phyloP scores from a whole-genome alignment of 345 rosid species.

The Noccaea caerulescens region DNA sequence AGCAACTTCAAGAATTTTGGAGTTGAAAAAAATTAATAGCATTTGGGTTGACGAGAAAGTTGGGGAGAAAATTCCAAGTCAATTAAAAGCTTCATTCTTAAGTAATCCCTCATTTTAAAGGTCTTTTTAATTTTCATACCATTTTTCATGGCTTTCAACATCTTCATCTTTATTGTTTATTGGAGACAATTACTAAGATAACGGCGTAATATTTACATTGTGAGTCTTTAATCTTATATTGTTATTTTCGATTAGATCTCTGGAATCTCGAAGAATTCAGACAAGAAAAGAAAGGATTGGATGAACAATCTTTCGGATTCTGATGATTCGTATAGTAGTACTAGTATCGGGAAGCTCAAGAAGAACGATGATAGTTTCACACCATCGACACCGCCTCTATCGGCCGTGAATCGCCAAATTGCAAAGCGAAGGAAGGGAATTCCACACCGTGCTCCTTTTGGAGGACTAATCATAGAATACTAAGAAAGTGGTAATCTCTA shows the following conservation, averaged over 20 bases:
- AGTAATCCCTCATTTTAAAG: constrained; percentile 25
- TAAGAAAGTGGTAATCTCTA: constrained; percentile 45
- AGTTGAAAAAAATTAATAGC: constrained; percentile 18
- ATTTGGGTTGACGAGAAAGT: constrained; percentile 45
- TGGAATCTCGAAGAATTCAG: constrained; percentile 63
- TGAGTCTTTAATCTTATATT: background rate
- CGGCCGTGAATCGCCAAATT: constrained; percentile 51
- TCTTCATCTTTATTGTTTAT: constrained; percentile 19
- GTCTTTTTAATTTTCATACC: constrained; percentile 33
- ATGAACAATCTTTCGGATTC: constrained; percentile 59
- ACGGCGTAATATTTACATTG: background rate
- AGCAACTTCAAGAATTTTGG: constrained; percentile 38
- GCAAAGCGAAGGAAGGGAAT: constrained; percentile 92
- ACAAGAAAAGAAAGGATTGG: constrained; percentile 55
- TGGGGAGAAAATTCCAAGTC: constrained; percentile 38
- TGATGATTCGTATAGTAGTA: constrained; percentile 75
- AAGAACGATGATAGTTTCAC: constrained; percentile 57
- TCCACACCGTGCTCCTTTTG: constrained; percentile 92
- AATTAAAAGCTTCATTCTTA: constrained; percentile 32
- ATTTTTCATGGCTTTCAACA: constrained; percentile 14
- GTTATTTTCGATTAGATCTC: constrained; percentile 50
- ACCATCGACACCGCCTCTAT: constrained; percentile 87
- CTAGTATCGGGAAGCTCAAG: constrained; percentile 57
- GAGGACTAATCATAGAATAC: constrained; percentile 80
- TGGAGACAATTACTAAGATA: background rate